phyloP scores from a whole-genome alignment of 2,329 filamentous ascomycete species.

The Celoporthe dispersa region DNA sequence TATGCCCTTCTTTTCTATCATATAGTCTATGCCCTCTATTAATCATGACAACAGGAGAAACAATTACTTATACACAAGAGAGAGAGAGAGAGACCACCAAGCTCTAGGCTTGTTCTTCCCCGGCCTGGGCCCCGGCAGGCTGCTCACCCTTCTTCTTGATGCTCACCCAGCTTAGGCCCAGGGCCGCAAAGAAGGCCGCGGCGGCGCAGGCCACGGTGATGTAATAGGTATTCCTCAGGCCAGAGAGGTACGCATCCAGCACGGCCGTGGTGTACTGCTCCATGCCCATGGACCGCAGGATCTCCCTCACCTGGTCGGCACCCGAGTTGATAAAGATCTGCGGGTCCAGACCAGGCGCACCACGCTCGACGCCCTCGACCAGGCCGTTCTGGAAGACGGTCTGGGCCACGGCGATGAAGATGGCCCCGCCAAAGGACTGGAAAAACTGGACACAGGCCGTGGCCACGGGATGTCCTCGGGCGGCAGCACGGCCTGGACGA shows the following conservation, averaged over 20 bases:
- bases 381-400: conserved; percentile 70
- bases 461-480: conserved; percentile 51
- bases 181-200: conserved; percentile 48
- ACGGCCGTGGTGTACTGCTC: conserved; percentile 49
- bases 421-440: conserved; percentile 65
- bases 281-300: conserved; percentile 48
- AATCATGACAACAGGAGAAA: neutral
- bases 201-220: conserved; percentile 54
- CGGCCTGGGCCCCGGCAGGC: neutral
- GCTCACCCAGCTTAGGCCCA: conserved; percentile 57
- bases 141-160: conserved; percentile 47
- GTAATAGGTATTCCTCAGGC: conserved; percentile 56
- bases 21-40: neutral
- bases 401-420: conserved; percentile 68
- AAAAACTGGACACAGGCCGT: conserved; percentile 61
- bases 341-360: conserved; percentile 26
- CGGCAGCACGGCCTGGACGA: conserved; percentile 55
- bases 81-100: neutral
- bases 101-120: conserved; percentile 18
- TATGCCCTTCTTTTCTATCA: neutral
- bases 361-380: conserved; percentile 44
- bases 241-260: conserved; percentile 53
- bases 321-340: conserved; percentile 29
- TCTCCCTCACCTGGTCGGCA: conserved; percentile 48
- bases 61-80: neutral